Evolutionary conservation across 2,329 filamentous ascomycete genomes (phyloP).

Genomic region (Monosporascus sp.): DNA sequence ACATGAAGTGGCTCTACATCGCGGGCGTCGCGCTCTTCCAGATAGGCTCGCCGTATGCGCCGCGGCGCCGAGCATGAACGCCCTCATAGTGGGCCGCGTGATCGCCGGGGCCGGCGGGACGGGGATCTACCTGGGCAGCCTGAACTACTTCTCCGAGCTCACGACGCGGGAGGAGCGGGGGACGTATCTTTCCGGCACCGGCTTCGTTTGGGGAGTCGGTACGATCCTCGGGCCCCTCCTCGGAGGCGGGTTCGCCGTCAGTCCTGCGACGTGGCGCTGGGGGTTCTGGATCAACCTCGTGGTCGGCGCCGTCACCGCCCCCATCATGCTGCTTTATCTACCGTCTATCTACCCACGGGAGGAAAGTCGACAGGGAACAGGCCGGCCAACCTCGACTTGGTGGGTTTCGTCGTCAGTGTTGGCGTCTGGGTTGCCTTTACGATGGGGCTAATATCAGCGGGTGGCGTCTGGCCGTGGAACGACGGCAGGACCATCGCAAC

Average conservation of each 20-base stretch:
- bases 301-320: constrained; percentile 32
- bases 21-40: constrained; percentile 14
- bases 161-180: constrained; percentile 18
- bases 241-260: constrained; percentile 40
- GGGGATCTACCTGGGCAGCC: constrained; percentile 35
- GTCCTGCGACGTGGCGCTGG: constrained; percentile 39
- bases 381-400: constrained; percentile 34
- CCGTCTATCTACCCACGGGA: constrained; percentile 22
- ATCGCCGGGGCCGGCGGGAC: constrained; percentile 39
- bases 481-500: constrained; percentile 38
- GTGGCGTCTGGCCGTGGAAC: constrained; percentile 42
- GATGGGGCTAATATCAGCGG: constrained; percentile 45
- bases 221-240: constrained; percentile 37
- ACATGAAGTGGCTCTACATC: constrained; percentile 35
- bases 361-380: constrained; percentile 27
- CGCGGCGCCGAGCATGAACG: constrained; percentile 37
- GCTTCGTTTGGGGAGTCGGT: constrained; percentile 32
- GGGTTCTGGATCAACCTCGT: constrained; percentile 53
- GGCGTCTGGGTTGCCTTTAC: constrained; percentile 35
- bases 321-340: constrained; percentile 28
- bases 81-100: constrained; percentile 42
- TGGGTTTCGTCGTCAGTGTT: constrained; percentile 39
- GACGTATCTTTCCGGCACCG: constrained; percentile 18
- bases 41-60: constrained; percentile 34
- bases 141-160: constrained; percentile 16